Evolutionary conservation across 2,329 filamentous ascomycete species (phyloP).

Genomic region (Parastagonospora avenae): DNA sequence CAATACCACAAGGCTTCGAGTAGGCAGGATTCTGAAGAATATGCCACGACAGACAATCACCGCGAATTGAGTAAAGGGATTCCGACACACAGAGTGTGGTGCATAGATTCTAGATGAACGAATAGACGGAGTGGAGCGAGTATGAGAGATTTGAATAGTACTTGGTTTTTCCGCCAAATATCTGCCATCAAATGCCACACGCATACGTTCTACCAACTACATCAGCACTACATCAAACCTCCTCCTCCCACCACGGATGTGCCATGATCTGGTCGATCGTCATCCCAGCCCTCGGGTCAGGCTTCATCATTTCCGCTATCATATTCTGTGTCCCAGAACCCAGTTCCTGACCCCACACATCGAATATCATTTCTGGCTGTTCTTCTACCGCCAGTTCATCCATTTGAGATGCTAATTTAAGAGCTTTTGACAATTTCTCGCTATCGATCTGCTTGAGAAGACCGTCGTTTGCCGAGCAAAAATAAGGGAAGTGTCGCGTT

Average conservation of each 20-base stretch:
- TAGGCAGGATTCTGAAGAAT: constrained; percentile 4
- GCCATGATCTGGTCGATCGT: constrained; percentile 43
- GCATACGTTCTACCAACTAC: neutral
- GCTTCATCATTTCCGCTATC: constrained; percentile 44
- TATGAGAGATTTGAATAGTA: no score
- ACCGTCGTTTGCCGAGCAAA: constrained; percentile 13
- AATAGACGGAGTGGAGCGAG: no score
- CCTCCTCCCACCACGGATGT: constrained; percentile 39
- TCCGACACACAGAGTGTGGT: no score
- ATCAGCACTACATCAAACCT: constrained; percentile 1
- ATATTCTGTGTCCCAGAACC: constrained; percentile 33
- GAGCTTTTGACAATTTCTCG: constrained; percentile 29
- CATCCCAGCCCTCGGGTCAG: constrained; percentile 38
- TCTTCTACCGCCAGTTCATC: constrained; percentile 32
- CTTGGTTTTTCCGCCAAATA: no score
- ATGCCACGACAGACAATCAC: constrained; percentile 1
- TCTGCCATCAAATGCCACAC: neutral
- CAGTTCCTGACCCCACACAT: constrained; percentile 32
- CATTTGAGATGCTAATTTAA: constrained; percentile 27
- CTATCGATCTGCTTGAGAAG: constrained; percentile 34
- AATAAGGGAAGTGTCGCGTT: neutral
- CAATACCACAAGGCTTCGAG: neutral
- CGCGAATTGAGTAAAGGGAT: no score
- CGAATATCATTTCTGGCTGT: constrained; percentile 34
- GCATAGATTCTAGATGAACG: no score